Evolutionary conservation across 257 asterid species (phyloP).

Genomic region (Solanum pennellii): DNA sequence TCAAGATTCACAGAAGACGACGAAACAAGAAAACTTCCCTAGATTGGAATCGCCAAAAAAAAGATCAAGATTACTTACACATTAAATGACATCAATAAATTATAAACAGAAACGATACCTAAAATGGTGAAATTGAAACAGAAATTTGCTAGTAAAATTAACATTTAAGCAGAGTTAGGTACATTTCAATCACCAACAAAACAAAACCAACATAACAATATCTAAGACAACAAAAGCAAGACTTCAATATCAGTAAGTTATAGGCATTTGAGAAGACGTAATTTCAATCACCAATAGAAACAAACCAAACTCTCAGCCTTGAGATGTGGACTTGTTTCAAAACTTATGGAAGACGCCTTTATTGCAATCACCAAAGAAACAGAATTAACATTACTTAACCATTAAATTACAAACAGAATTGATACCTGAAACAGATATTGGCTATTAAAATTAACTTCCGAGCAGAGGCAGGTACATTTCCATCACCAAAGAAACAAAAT

Average conservation of each 20-base stretch:
- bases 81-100: neutral
- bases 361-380: neutral
- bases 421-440: neutral
- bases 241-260: neutral
- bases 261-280: constrained; percentile 71
- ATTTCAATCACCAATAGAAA: constrained; percentile 3
- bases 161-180: constrained; percentile 55
- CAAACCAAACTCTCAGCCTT: constrained; percentile 81
- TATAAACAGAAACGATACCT: neutral
- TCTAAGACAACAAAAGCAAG: neutral
- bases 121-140: neutral
- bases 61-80: neutral
- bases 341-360: constrained; percentile 59
- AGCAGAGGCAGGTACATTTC: constrained; percentile 38
- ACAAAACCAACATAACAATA: neutral
- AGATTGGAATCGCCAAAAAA: neutral
- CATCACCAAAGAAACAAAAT: neutral
- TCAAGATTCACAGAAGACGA: constrained; percentile 61
- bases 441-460: constrained; percentile 15
- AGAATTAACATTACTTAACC: neutral
- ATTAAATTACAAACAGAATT: neutral
- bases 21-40: constrained; percentile 91
- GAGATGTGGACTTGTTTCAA: constrained; percentile 67
- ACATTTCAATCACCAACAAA: constrained; percentile 2
- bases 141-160: neutral